A percentile compares a stretch with the other conserved stretches of the same genome.
Conservation (phyloP, 148 eudicot species). For the Nepenthes mirabilis region DNA sequence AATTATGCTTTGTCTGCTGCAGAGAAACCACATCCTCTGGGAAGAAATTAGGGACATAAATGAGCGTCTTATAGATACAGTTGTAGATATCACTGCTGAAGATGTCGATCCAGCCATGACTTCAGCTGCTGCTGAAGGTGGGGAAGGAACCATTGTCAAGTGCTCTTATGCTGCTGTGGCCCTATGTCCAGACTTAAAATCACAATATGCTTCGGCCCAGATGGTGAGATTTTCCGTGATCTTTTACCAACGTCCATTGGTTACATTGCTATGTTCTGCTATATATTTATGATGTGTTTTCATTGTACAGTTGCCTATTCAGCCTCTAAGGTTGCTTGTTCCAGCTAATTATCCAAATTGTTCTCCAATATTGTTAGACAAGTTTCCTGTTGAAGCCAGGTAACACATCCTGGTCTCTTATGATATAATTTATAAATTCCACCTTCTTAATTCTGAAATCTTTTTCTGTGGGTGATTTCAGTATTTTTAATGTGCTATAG, state of each 20-base stretch:
- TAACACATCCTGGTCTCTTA: constrained; percentile 4
- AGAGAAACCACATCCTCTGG: constrained; percentile 67
- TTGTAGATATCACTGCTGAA: constrained; percentile 53
- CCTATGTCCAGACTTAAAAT: constrained; percentile 65
- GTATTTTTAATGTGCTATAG: too few species aligned
- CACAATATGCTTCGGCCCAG: constrained; percentile 76
- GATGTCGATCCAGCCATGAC: constrained; percentile 47
- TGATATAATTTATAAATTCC: not conserved
- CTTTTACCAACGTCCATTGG: not conserved
- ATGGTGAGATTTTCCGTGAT: constrained; percentile 40
- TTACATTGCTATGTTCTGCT: not conserved
- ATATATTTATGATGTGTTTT: constrained; percentile 5
- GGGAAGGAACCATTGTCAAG: constrained; percentile 57
- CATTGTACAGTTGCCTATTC: constrained; percentile 73
- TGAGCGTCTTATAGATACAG: constrained; percentile 69
- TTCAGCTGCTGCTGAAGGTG: constrained; percentile 35
- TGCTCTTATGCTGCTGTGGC: constrained; percentile 70
- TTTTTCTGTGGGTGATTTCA: not conserved
- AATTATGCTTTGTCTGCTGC: constrained; percentile 5
- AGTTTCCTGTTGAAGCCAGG: constrained; percentile 81
- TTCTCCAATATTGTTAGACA: constrained; percentile 80
- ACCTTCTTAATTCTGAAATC: constrained; percentile 1
- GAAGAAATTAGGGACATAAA: constrained; percentile 85
- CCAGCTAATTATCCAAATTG: constrained; percentile 85
- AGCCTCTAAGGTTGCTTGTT: constrained; percentile 75